Percentiles rank a stretch among this genome's conserved stretches.
Conservation (phyloP, 371 early-diverging fungal species). For the Globomyces sp. region DNA sequence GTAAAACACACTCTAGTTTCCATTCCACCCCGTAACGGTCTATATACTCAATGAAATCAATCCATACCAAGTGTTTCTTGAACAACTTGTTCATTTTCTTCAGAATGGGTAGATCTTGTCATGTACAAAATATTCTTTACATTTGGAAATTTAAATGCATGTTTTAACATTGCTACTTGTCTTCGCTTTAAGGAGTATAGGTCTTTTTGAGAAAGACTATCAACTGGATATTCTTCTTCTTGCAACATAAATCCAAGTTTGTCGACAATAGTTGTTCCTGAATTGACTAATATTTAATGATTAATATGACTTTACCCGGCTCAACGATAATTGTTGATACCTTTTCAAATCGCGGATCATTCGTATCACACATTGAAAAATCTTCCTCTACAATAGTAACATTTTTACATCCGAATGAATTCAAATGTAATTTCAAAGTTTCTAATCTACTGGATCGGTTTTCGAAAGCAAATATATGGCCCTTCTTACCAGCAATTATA, state of each 20-base stretch:
- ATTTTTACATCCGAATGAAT: slow-evolving; percentile 78
- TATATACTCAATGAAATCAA: slow-evolving; percentile 1
- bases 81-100: slow-evolving; percentile 98
- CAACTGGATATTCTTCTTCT: slow-evolving; percentile 52
- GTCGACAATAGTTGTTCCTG: slow-evolving; percentile 47
- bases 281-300: slow-evolving; percentile 21
- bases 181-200: slow-evolving; percentile 53
- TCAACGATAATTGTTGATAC: slow-evolving; percentile 45
- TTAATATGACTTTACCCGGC: slow-evolving; percentile 17
- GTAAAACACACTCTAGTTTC: slow-evolving; percentile 49
- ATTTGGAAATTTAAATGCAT: slow-evolving; percentile 72
- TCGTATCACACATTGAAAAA: slow-evolving; percentile 67
- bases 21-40: slow-evolving; percentile 36
- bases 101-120: slow-evolving; percentile 90
- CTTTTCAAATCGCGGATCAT: slow-evolving; percentile 58
- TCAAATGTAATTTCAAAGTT: slow-evolving; percentile 68
- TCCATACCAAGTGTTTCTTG: slow-evolving; percentile 21
- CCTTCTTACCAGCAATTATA: slow-evolving; percentile 80
- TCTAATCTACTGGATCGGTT: slow-evolving; percentile 76
- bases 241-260: slow-evolving; percentile 50
- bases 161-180: slow-evolving; percentile 66
- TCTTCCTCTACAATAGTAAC: slow-evolving; percentile 60
- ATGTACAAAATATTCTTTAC: slow-evolving; percentile 88
- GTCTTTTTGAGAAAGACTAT: slow-evolving; percentile 44
- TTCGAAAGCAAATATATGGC: slow-evolving; percentile 92